Conservation (phyloP, 805 yeast genomes). For the Saturnispora saitoi region DNA sequence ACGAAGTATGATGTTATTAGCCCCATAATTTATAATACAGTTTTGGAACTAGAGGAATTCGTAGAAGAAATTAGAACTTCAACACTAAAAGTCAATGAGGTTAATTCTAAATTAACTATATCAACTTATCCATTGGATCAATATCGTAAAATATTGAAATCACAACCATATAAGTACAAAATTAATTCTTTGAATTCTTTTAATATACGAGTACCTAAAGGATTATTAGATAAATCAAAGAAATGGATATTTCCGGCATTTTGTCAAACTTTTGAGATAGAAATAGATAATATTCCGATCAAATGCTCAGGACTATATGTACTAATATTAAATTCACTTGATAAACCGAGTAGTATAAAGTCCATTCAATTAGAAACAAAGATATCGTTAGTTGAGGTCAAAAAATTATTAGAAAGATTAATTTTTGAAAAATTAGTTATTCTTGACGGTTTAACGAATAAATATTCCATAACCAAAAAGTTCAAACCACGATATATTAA, state of each 20-base stretch:
- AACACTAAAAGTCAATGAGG: not conserved
- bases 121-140: not conserved
- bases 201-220: not conserved
- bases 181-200: not conserved
- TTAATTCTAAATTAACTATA: not conserved
- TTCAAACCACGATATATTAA: not conserved
- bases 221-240: not conserved
- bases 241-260: not conserved
- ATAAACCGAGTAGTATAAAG: not conserved
- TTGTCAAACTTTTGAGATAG: conserved; percentile 3
- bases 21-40: not conserved
- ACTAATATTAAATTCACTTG: not conserved
- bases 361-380: not conserved
- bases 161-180: not conserved
- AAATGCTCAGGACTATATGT: conserved; percentile 4
- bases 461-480: not conserved
- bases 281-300: not conserved
- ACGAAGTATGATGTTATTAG: not conserved
- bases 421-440: not conserved
- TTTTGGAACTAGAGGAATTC: not conserved
- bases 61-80: not conserved
- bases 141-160: not conserved
- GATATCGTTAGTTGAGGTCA: not conserved
- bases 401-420: not conserved
- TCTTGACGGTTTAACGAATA: not conserved